phyloP scores from a whole-genome alignment of 331 rosid genomes.

The Spiraea crenata region DNA sequence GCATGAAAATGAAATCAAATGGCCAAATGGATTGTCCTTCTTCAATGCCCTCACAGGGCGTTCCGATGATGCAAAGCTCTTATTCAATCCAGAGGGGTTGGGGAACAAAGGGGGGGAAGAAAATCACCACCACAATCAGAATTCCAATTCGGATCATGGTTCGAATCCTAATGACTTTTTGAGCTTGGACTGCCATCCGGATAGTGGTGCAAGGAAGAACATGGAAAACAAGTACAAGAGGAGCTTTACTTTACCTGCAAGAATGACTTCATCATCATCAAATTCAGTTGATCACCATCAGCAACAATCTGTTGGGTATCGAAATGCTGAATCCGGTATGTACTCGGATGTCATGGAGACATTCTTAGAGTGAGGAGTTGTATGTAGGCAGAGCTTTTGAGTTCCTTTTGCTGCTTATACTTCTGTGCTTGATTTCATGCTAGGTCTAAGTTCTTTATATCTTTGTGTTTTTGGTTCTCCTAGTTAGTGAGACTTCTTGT shows the following conservation, averaged over 20 bases:
- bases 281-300: conserved; percentile 81
- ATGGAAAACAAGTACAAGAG: conserved; percentile 73
- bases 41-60: conserved; percentile 87
- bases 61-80: conserved; percentile 71
- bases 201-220: conserved; percentile 49
- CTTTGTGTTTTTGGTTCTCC: conserved; percentile 33
- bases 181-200: conserved; percentile 82
- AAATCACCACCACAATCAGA: conserved; percentile 33
- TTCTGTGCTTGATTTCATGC: conserved; percentile 40
- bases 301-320: conserved; percentile 55
- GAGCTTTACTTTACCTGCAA: conserved; percentile 78
- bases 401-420: conserved; percentile 28
- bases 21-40: conserved; percentile 95
- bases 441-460: conserved; percentile 25
- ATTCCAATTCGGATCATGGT: conserved; percentile 40
- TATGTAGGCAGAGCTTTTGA: conserved; percentile 58
- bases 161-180: conserved; percentile 64
- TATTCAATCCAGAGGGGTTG: conserved; percentile 68
- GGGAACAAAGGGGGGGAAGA: conserved; percentile 57
- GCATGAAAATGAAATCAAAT: conserved; percentile 80
- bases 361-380: conserved; percentile 68
- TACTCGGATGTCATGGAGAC: conserved; percentile 93
- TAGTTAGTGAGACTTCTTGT: conserved; percentile 42
- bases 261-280: conserved; percentile 82
- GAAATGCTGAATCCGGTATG: conserved; percentile 74